phyloP scores from a whole-genome alignment of 352 stramenopile species.

The Phytophthora multivora region DNA sequence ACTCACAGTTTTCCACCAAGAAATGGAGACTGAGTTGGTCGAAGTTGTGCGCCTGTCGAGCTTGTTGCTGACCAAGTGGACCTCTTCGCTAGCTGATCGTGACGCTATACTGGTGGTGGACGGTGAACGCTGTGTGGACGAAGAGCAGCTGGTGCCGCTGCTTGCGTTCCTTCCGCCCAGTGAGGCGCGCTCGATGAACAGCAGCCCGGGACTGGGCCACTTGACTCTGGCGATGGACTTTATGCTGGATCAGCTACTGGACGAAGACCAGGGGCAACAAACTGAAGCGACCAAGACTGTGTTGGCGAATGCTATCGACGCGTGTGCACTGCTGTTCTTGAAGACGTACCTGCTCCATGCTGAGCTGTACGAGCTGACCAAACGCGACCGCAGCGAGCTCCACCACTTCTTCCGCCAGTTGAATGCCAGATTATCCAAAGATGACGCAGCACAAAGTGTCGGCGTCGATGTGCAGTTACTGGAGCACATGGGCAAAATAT shows the following conservation, averaged over 20 bases:
- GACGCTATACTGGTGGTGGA: conserved; percentile 52
- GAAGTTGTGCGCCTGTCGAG: conserved; percentile 50
- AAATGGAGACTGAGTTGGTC: conserved; percentile 54
- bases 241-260: conserved; percentile 53
- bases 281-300: conserved; percentile 1
- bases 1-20: conserved; percentile 42
- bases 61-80: conserved; percentile 64
- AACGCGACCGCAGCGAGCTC: conserved; percentile 48
- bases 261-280: conserved; percentile 14
- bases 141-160: conserved; percentile 65
- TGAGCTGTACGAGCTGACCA: conserved; percentile 47
- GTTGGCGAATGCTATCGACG: conserved; percentile 49
- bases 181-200: conserved; percentile 55
- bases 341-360: conserved; percentile 66
- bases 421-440: conserved; percentile 22
- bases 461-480: conserved; percentile 28
- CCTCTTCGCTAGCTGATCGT: conserved; percentile 34
- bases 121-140: conserved; percentile 53
- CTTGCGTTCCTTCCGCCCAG: conserved; percentile 45
- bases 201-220: conserved; percentile 57
- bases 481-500: conserved; percentile 36
- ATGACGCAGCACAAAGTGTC: conserved; percentile 6
- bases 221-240: conserved; percentile 71
- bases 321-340: conserved; percentile 62
- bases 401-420: conserved; percentile 44